These are phyloP conservation scores for Pseudogymnoascus sp. DNA, from an alignment of 2,329 filamentous ascomycete species.

Conservation along the genomic window DNA sequence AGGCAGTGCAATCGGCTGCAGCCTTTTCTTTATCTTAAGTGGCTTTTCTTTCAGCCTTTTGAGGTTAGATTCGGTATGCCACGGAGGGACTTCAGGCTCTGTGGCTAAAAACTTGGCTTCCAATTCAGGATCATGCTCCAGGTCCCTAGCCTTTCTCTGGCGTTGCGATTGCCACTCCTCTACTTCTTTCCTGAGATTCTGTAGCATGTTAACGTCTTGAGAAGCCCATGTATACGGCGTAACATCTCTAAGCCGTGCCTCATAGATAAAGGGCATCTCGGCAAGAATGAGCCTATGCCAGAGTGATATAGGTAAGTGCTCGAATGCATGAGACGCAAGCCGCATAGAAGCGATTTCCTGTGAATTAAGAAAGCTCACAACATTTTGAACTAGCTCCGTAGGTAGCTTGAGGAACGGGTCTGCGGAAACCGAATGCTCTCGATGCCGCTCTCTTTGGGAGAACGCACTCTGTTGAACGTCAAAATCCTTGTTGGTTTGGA, in stretches of 20 bases:
- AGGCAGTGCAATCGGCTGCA: neutral
- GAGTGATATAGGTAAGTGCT: slow-evolving; percentile 19
- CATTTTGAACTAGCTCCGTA: slow-evolving; percentile 18
- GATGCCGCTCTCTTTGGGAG: neutral
- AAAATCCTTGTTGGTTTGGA: neutral
- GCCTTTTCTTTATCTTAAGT: neutral
- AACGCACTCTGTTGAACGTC: neutral
- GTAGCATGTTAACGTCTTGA: neutral
- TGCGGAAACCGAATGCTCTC: neutral
- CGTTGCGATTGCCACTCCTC: neutral
- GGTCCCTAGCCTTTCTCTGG: neutral
- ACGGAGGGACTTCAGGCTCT: neutral
- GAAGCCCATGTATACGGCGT: slow-evolving; percentile 6
- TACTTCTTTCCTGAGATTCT: neutral
- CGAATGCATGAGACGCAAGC: slow-evolving; percentile 20
- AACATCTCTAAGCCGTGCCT: slow-evolving; percentile 12
- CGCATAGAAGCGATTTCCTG: slow-evolving; percentile 22
- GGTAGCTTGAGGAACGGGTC: slow-evolving; percentile 21
- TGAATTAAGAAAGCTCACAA: slow-evolving; percentile 18
- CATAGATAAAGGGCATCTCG: slow-evolving; percentile 27
- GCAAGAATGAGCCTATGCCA: slow-evolving; percentile 19
- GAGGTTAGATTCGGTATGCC: neutral
- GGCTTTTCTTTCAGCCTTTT: neutral
- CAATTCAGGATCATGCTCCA: neutral
- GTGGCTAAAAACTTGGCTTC: slow-evolving; percentile 1